These are phyloP conservation scores for Collybia sp. DNA, from an alignment of 768 basidiomycete species.

Conservation along the genomic window DNA sequence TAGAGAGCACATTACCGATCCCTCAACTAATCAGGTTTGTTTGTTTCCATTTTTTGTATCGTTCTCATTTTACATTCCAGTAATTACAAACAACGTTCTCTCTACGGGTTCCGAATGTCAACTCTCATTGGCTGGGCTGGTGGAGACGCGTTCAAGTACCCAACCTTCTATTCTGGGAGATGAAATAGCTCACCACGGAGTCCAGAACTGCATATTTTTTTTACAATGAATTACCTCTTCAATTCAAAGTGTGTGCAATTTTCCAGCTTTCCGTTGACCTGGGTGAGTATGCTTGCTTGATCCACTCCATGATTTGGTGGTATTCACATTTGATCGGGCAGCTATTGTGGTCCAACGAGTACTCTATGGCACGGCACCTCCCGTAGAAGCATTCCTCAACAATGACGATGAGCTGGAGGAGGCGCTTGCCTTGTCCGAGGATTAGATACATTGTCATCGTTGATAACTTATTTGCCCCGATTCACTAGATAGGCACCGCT, in stretches of 20 bases:
- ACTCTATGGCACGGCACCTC: slow-evolving; percentile 69
- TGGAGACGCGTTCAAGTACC: slow-evolving; percentile 83
- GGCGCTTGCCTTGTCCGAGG: slow-evolving; percentile 62
- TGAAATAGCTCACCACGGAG: slow-evolving; percentile 1
- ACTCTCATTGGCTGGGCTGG: slow-evolving; percentile 82
- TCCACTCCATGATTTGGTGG: not conserved
- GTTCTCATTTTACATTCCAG: slow-evolving; percentile 29
- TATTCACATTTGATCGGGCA: slow-evolving; percentile 21
- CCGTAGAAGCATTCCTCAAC: slow-evolving; percentile 41
- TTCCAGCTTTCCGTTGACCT: slow-evolving; percentile 80
- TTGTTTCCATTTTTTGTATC: slow-evolving; percentile 3
- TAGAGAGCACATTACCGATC: slow-evolving; percentile 84
- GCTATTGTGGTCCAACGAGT: slow-evolving; percentile 72
- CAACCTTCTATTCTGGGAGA: slow-evolving; percentile 4
- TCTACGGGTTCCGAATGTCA: slow-evolving; percentile 82
- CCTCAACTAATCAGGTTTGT: slow-evolving; percentile 76
- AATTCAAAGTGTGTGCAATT: slow-evolving; percentile 79
- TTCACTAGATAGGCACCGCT: too few species aligned
- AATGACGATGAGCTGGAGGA: slow-evolving; percentile 75
- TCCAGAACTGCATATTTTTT: slow-evolving; percentile 78
- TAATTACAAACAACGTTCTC: slow-evolving; percentile 72
- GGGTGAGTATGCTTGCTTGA: slow-evolving; percentile 39
- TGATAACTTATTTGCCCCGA: not conserved
- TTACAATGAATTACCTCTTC: slow-evolving; percentile 62
- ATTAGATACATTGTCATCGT: slow-evolving; percentile 25